A percentile compares a stretch with the other conserved stretches of the same genome.
These are phyloP conservation scores for Lathyrus tuberosus DNA, from an alignment of 306 rosid species.

Conservation along the genomic window DNA sequence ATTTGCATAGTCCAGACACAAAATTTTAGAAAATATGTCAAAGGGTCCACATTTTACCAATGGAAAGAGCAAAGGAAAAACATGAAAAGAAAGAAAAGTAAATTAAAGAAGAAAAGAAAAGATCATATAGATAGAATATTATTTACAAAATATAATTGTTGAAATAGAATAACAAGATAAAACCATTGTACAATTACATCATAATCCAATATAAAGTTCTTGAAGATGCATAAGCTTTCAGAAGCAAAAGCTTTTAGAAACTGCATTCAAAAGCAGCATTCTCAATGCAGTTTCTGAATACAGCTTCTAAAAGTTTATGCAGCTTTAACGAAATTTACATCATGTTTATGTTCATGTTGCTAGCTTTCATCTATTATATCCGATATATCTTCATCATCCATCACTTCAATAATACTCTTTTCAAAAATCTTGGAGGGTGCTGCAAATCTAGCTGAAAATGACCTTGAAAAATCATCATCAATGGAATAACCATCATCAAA, in stretches of 20 bases:
- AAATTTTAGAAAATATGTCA: too few relatives aligned
- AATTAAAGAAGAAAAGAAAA: constrained; percentile 24
- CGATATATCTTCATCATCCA: constrained; percentile 31
- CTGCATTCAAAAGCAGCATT: too few relatives aligned
- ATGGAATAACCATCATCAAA: constrained; percentile 64
- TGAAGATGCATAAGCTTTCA: too few relatives aligned
- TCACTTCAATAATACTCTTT: constrained; percentile 16
- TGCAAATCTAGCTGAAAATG: constrained; percentile 88
- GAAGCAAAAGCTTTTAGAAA: too few relatives aligned
- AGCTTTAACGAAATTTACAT: not conserved
- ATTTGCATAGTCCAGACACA: too few relatives aligned
- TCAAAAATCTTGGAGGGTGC: constrained; percentile 54
- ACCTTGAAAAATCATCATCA: constrained; percentile 59
- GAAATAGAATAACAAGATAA: not conserved
- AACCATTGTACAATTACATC: constrained; percentile 2
- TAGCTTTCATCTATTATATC: constrained; percentile 10
- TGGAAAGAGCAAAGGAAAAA: not conserved
- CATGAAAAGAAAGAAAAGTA: constrained; percentile 30
- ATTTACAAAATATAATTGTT: not conserved
- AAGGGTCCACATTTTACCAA: too few relatives aligned
- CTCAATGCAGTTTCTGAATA: too few relatives aligned
- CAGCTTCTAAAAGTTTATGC: too few relatives aligned
- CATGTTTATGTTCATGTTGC: not conserved
- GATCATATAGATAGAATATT: not conserved
- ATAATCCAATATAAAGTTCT: too few relatives aligned